Conservation (phyloP, 1,284 basidiomycete species). For the Heterobasidion irregulare region DNA sequence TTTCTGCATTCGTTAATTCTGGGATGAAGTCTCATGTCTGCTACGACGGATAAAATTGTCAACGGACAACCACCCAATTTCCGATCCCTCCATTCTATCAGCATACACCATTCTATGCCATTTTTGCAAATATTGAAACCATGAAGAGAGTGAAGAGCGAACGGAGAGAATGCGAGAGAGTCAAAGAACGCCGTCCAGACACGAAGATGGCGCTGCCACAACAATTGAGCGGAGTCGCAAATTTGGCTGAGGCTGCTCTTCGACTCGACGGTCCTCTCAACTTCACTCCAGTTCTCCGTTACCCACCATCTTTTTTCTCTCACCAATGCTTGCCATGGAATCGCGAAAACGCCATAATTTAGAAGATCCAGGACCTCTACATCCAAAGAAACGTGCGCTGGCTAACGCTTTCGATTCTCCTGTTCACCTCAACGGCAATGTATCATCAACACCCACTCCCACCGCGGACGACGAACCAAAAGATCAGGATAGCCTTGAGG, state of each 20-base stretch:
- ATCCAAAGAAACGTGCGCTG: conserved; percentile 61
- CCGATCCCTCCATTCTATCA: no score
- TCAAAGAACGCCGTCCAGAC: no score
- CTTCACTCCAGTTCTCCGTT: background rate
- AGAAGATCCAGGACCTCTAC: conserved; percentile 18
- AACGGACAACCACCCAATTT: no score
- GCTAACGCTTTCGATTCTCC: conserved; percentile 50
- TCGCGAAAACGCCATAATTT: conserved; percentile 9
- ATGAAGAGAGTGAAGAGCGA: no score
- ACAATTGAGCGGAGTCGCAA: conserved; percentile 12
- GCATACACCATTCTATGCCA: no score
- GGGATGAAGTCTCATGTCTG: no score
- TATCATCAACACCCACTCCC: conserved; percentile 9
- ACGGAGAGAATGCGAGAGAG: no score
- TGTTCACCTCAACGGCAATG: conserved; percentile 44
- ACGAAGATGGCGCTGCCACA: background rate
- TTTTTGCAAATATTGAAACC: no score
- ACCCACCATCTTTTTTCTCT: background rate
- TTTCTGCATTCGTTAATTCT: no score
- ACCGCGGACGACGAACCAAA: conserved; percentile 44
- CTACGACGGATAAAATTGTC: no score
- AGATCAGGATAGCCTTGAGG: conserved; percentile 66
- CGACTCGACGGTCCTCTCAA: background rate
- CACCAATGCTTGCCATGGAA: conserved; percentile 10
- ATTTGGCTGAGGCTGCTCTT: background rate